Evolutionary conservation across 2,329 filamentous ascomycete species (phyloP), one percentile per base, ranked within the genome.

Genomic region (Gremmenia infestans): DNA sequence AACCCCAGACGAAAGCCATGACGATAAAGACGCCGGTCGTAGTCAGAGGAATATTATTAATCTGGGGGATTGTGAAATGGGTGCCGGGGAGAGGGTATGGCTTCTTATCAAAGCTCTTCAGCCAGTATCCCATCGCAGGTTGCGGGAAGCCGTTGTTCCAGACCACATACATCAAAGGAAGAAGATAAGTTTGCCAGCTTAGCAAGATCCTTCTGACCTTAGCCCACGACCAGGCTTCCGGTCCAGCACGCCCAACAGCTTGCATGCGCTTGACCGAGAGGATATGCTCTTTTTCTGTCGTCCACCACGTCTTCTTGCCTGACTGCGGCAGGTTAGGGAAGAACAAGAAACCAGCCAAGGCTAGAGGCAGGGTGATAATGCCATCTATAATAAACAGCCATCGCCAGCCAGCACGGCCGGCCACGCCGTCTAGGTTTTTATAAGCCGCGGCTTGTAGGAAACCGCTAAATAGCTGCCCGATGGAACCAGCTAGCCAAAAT

Each of bases 401-500:
- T 37, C 72, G 68, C 76, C 74, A 78, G 1, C 73, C 76, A 2
- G 67, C 60, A 5, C 73, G 61, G 0, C 73, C 73, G 8, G 61
- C 55, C 1, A 61, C 63, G 0, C 72, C 72, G 42, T 75, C 65
- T 58, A 77, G 71, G 14, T 72, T 70, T 3, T 61, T 66, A 49
- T 75, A 75, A 0, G 75, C 67, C 2, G 70, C 74, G 0, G 73
- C 72, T 63, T 76, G 73, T 1, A 78, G 65, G 52, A 75, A 76
- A 1, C 74, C 75, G 1, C 71, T 70, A 53, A 75, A 75, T 70
- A 76, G 72, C 2, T 61, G 52, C 0, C 81, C 82, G 0, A 80
- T 78, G 45, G 84, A 76, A 11, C 80, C 81, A 17, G 76, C 79
- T 4, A 82, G 74, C 68, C 83, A 85, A 9, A 80, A 82, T 0